Percentiles rank a stretch among this genome's conserved stretches.
phyloP scores from a whole-genome alignment of 1,284 basidiomycete genomes.

The Phenoliferia sp. region DNA sequence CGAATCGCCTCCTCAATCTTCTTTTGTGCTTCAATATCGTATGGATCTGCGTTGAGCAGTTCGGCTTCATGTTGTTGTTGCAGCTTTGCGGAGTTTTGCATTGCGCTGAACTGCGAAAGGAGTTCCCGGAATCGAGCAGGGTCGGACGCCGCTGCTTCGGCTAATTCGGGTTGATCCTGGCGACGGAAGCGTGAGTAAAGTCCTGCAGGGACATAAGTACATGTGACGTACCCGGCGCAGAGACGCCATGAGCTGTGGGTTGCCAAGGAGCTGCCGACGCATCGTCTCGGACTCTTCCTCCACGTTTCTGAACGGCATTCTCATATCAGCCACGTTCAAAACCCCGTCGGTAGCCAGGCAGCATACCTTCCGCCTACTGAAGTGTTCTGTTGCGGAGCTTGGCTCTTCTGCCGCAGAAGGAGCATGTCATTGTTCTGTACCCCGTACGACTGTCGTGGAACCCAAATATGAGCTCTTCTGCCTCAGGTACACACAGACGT shows the following conservation, averaged over 20 bases:
- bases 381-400: background rate
- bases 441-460: conserved; percentile 47
- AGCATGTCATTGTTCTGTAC: conserved; percentile 63
- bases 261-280: conserved; percentile 76
- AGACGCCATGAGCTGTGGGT: conserved; percentile 72
- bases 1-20: conserved; percentile 91
- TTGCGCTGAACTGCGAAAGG: conserved; percentile 26
- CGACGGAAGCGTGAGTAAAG: background rate
- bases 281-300: conserved; percentile 78
- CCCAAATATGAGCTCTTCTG: background rate
- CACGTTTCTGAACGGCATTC: conserved; percentile 14
- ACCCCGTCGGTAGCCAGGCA: background rate
- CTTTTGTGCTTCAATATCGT: conserved; percentile 76
- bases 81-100: conserved; percentile 32
- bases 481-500: background rate
- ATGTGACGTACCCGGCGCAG: conserved; percentile 58
- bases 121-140: conserved; percentile 69
- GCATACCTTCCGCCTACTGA: conserved; percentile 57
- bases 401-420: conserved; percentile 56
- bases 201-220: background rate
- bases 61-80: conserved; percentile 55
- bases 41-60: conserved; percentile 28
- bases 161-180: conserved; percentile 73
- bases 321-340: too few relatives aligned
- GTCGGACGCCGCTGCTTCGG: conserved; percentile 61